Evolutionary conservation across 2,329 filamentous ascomycete species (phyloP), one percentile per base, ranked within the genome.

Genomic region (Macrophomina pseudophaseolina): DNA sequence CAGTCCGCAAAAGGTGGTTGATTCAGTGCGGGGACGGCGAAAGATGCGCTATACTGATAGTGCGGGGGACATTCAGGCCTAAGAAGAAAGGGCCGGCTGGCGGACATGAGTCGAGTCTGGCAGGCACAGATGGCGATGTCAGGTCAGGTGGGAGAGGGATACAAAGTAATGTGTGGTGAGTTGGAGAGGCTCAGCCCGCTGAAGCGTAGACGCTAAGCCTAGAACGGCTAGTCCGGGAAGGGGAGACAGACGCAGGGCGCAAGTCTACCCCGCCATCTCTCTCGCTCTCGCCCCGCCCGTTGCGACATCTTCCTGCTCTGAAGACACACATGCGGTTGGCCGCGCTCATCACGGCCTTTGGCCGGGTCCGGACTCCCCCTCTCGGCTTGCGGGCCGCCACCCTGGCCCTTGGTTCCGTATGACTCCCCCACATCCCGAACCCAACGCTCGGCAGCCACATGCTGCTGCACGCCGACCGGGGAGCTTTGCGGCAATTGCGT

Each of bases 401-500:
- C 2, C n/a, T 62, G 58, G 38, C 42, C 58, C 18, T 60, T 30
- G 6, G 32, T 62, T n/a, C 58, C 44, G 42, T 30, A 35, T 28
- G 9, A 28, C 18, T 62, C 58, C 58, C 58, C 58, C 58, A 62
- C 58, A 62, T 62, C 58, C 58, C 58, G 58, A 62, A 7, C 16
- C 44, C 49, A 44, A 38, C 38, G 56, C 40, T 35, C 32, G 58
- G 44, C 56, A 14, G 56, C 58, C 44, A 49, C 58, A 62, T 62
- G 58, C 32, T 23, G 52, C 52, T 23, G 32, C 4, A 33, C 16
- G 14, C 44, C 32, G 42, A 35, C 44, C 12, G 58, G 23, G 11
- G 32, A 32, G 58, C 58, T 49, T 32, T 51, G 32, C 58, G 58
- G 58, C 58, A 49, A 62, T 62, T 62, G 58, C 44, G 58, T 62